Evolutionary conservation across 805 yeast species (phyloP).

Genomic region (Saccharomycopsis malanga): DNA sequence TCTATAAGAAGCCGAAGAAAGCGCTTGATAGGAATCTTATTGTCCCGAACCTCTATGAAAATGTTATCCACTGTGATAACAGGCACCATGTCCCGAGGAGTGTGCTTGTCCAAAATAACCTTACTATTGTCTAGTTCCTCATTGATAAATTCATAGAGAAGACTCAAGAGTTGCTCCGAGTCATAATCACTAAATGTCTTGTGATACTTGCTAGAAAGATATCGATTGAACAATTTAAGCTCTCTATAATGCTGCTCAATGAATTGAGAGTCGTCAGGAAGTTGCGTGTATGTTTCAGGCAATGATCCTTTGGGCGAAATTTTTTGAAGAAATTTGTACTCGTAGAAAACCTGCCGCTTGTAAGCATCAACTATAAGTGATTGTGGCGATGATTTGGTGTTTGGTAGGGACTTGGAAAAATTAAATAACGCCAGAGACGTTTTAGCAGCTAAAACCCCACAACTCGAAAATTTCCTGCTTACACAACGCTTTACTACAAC

Average conservation of each 20-base stretch:
- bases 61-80: conserved; percentile 10
- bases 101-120: not conserved
- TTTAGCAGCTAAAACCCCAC: not conserved
- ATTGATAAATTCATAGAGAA: conserved; percentile 34
- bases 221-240: conserved; percentile 29
- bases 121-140: conserved; percentile 7
- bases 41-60: conserved; percentile 21
- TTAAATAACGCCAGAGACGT: conserved; percentile 1
- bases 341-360: conserved; percentile 8
- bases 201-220: conserved; percentile 24
- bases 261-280: conserved; percentile 48
- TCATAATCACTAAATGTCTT: conserved; percentile 30
- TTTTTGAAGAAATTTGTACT: conserved; percentile 10
- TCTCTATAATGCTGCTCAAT: conserved; percentile 44
- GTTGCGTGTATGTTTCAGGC: conserved; percentile 32
- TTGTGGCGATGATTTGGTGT: not conserved
- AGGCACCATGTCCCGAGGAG: not conserved
- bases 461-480: no score
- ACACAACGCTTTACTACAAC: no score
- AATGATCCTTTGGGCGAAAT: conserved; percentile 8
- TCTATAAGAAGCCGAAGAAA: conserved; percentile 35
- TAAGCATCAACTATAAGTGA: conserved; percentile 5
- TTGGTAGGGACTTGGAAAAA: not conserved
- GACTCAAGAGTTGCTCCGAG: conserved; percentile 33
- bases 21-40: conserved; percentile 24